Base-by-base conservation (phyloP, 805 yeast genomes). In the Tetrapisispora iriomotensis region DNA sequence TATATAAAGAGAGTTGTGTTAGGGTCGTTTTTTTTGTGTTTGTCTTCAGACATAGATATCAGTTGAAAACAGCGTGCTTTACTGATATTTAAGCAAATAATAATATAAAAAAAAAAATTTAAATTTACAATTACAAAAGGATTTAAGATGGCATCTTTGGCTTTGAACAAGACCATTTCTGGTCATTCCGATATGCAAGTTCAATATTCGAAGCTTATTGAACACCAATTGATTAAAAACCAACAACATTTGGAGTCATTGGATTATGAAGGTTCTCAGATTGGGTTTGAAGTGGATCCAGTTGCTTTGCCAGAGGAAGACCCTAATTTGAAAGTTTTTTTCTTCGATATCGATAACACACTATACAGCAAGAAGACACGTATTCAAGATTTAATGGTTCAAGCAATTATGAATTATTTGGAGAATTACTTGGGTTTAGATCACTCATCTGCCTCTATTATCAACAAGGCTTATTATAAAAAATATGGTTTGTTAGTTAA, bases 331-430 rank as follows among this genome's bases (percentile, higher is more conserved):
- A 58, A 48, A 15, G 61, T 67, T 9, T 83, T 88, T 61, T 86
- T 77, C 59, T 88, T 88, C 52, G 97, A 88, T 56, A 82, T 90
- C 37, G 97, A 90, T 65, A 88, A 88, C 60, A 86, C 96, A 53
- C 69, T 88, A 25, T 88, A 90, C 61, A 71, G 73, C 37, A 66
- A 87, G 44, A 74, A 82, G 1, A 72, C 81, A 19, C 68, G 70
- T 55, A 80, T 90, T 49, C 87, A 80, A 49, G 87, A 81, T 47
- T 57, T 83, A 61, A 90, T 90, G 96, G 90, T 79, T 51, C 75
- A 72, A 19, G 76, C 77, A 45, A 90, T 90, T 49, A 87, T 83
- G 48, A 65, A 79, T 32, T 88, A 79, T 62, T 83, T 90, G 65
- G 78, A 76, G 46, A 68, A 70, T 38, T 68, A 71, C 35, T 66